Conservation (phyloP, 352 stramenopile species). For the Phytophthora citricola region DNA sequence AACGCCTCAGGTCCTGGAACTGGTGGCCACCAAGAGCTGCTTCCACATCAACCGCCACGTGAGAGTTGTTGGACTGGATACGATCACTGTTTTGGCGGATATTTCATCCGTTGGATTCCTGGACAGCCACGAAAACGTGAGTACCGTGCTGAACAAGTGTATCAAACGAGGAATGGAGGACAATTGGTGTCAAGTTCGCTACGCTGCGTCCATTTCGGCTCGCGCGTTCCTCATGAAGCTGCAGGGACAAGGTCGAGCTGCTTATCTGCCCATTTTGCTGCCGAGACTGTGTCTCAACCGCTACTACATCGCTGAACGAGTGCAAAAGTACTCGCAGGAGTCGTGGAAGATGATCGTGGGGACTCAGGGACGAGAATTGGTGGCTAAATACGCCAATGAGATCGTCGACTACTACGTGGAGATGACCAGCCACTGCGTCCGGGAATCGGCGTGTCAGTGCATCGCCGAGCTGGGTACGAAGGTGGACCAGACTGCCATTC, state of each 20-base stretch:
- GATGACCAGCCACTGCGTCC: conserved; percentile 96
- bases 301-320: conserved; percentile 96
- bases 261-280: conserved; percentile 87
- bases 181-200: conserved; percentile 98
- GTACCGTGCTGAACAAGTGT: conserved; percentile 64
- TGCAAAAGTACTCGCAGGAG: conserved; percentile 97
- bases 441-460: conserved; percentile 95
- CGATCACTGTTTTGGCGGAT: conserved; percentile 74
- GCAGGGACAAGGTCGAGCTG: conserved; percentile 45
- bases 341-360: conserved; percentile 95
- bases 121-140: conserved; percentile 49
- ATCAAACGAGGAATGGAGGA: conserved; percentile 90
- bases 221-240: conserved; percentile 90
- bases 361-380: conserved; percentile 75
- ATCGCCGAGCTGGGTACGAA: conserved; percentile 95
- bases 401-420: conserved; percentile 96
- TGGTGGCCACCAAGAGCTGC: conserved; percentile 80
- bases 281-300: conserved; percentile 97
- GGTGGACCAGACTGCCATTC: conserved; percentile 74
- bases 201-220: conserved; percentile 93
- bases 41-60: conserved; percentile 97
- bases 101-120: conserved; percentile 55
- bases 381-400: conserved; percentile 87
- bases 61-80: conserved; percentile 86
- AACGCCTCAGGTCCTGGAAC: conserved; percentile 63